These are phyloP conservation scores for Leptographium radiaticola DNA, from an alignment of 2,329 filamentous ascomycete species.

Conservation along the genomic window DNA sequence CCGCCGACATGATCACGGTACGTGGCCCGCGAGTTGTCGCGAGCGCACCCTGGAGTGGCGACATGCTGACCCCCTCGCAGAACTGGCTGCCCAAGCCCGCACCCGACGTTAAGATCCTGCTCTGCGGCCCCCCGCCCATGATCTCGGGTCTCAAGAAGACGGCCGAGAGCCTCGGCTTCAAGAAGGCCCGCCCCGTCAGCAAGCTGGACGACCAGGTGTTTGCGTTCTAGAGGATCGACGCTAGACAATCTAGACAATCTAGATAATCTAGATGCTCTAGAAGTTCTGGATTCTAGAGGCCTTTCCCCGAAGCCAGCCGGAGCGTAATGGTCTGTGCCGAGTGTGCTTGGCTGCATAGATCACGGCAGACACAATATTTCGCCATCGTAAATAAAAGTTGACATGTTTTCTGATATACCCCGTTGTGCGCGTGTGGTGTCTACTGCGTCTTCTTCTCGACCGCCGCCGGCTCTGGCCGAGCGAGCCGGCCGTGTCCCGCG, in stretches of 20 bases:
- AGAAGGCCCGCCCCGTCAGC: slow-evolving; percentile 88
- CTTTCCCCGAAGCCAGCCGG: too few relatives aligned
- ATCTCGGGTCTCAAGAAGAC: slow-evolving; percentile 94
- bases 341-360: too few relatives aligned
- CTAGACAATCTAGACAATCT: not conserved
- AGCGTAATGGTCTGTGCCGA: not conserved
- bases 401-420: not conserved
- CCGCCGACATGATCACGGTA: slow-evolving; percentile 80
- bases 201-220: slow-evolving; percentile 98
- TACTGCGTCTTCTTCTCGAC: slow-evolving; percentile 11
- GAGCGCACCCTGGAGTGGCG: not conserved
- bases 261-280: too few relatives aligned
- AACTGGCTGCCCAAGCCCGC: slow-evolving; percentile 72
- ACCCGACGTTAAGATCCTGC: slow-evolving; percentile 78
- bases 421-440: not conserved
- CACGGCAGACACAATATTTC: too few relatives aligned
- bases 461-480: slow-evolving; percentile 12
- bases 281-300: too few relatives aligned
- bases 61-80: slow-evolving; percentile 23
- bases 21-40: slow-evolving; percentile 7
- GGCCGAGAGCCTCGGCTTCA: slow-evolving; percentile 74
- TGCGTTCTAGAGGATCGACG: slow-evolving; percentile 58
- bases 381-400: not conserved
- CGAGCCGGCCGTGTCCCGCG: slow-evolving; percentile 18
- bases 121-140: slow-evolving; percentile 96